Evolutionary conservation across 768 basidiomycete species (phyloP).

Genomic region (Gloeopeniophorella convolvens): DNA sequence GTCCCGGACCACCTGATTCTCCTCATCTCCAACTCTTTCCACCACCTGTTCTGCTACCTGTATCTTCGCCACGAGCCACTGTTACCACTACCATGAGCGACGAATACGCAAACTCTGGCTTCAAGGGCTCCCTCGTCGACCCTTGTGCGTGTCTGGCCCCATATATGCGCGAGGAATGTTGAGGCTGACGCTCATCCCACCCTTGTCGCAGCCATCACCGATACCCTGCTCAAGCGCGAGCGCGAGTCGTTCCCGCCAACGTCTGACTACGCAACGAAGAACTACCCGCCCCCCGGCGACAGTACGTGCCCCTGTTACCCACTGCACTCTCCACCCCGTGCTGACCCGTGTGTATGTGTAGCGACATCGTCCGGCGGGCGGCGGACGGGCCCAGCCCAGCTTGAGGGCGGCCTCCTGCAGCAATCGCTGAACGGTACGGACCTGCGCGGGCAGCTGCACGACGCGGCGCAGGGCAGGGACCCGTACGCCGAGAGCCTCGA

Average conservation of each 20-base stretch:
- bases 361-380: conserved; percentile 20
- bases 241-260: conserved; percentile 2
- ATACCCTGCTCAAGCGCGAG: conserved; percentile 1
- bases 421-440: background rate
- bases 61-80: too few species aligned
- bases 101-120: conserved; percentile 22
- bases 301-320: conserved; percentile 4
- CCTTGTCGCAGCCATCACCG: background rate
- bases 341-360: background rate
- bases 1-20: too few species aligned
- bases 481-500: conserved; percentile 18
- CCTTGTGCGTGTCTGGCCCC: conserved; percentile 6
- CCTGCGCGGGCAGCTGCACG: conserved; percentile 2
- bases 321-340: background rate
- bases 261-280: conserved; percentile 17
- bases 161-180: background rate
- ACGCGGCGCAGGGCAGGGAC: conserved; percentile 8
- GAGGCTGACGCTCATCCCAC: too few species aligned
- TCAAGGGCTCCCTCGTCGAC: conserved; percentile 16
- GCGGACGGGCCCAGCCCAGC: conserved; percentile 1
- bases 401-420: background rate
- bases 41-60: too few species aligned
- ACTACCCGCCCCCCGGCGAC: conserved; percentile 21
- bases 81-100: conserved; percentile 16
- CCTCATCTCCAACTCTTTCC: too few species aligned